Conservation (phyloP, 2,329 filamentous ascomycete genomes). For the Fusarium multiceps region DNA sequence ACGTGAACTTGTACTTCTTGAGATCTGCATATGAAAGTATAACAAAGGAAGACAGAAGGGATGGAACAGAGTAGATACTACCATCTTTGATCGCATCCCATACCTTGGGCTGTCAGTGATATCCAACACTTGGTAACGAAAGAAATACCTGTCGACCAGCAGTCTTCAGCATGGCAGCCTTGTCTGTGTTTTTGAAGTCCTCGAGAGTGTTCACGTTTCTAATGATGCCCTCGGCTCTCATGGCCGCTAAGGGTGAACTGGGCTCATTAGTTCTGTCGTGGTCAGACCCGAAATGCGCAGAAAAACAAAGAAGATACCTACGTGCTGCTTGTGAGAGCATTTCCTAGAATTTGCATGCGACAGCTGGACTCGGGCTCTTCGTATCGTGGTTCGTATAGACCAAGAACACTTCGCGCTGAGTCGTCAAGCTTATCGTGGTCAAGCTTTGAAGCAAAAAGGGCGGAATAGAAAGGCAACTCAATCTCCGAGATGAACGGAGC, state of each 20-base stretch:
- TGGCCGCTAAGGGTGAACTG: conserved; percentile 76
- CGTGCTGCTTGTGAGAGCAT: conserved; percentile 85
- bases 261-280: conserved; percentile 45
- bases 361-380: conserved; percentile 81
- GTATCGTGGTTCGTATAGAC: conserved; percentile 86
- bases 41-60: conserved; percentile 87
- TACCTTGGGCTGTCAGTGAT: conserved; percentile 67
- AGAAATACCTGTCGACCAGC: conserved; percentile 77
- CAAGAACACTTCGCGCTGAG: conserved; percentile 85
- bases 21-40: conserved; percentile 94
- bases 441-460: conserved; percentile 92
- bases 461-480: conserved; percentile 93
- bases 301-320: conserved; percentile 60
- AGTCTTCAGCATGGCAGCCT: conserved; percentile 78
- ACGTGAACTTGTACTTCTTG: conserved; percentile 98
- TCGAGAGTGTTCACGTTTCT: conserved; percentile 97
- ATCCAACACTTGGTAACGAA: background rate
- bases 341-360: conserved; percentile 90
- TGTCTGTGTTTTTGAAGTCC: conserved; percentile 88
- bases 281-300: conserved; percentile 36
- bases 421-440: conserved; percentile 98
- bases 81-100: conserved; percentile 98
- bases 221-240: conserved; percentile 91
- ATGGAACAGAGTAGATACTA: conserved; percentile 94
- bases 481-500: conserved; percentile 94